phyloP scores from a whole-genome alignment of 768 basidiomycete genomes.

The Hemileccinum rubropunctum region DNA sequence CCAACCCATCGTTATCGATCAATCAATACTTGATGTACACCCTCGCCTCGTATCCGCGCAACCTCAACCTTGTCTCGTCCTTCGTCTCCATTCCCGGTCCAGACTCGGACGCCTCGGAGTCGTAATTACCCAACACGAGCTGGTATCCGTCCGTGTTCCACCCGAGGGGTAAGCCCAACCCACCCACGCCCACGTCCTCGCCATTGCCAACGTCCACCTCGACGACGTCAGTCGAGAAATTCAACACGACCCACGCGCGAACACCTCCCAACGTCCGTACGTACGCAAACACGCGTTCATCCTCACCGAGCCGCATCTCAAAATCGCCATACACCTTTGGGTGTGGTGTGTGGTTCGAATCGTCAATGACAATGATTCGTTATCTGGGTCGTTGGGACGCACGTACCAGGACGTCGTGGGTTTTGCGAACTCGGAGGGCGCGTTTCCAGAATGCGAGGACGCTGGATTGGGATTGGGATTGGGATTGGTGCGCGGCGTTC shows the following conservation, averaged over 20 bases:
- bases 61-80: background rate
- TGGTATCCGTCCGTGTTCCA: background rate
- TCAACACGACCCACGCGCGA: constrained; percentile 44
- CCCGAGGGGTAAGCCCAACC: constrained; percentile 1
- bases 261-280: constrained; percentile 36
- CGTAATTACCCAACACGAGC: constrained; percentile 30
- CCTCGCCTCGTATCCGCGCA: constrained; percentile 31
- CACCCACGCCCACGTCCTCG: background rate
- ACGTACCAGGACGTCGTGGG: constrained; percentile 52
- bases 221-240: constrained; percentile 38
- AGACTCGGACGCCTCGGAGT: background rate
- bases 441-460: constrained; percentile 61
- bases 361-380: too few species aligned
- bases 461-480: constrained; percentile 16
- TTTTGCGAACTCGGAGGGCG: constrained; percentile 52
- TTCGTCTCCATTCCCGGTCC: constrained; percentile 1
- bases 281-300: constrained; percentile 57
- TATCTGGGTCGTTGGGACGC: too few species aligned
- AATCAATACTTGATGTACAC: constrained; percentile 11
- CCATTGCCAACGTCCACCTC: constrained; percentile 7
- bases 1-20: background rate
- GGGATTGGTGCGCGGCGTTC: constrained; percentile 41
- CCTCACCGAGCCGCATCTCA: constrained; percentile 39
- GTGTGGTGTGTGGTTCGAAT: constrained; percentile 14
- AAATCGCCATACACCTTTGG: constrained; percentile 51